Base-by-base conservation (phyloP, 163 green algal species). In the Chloromonas sp. region DNA sequence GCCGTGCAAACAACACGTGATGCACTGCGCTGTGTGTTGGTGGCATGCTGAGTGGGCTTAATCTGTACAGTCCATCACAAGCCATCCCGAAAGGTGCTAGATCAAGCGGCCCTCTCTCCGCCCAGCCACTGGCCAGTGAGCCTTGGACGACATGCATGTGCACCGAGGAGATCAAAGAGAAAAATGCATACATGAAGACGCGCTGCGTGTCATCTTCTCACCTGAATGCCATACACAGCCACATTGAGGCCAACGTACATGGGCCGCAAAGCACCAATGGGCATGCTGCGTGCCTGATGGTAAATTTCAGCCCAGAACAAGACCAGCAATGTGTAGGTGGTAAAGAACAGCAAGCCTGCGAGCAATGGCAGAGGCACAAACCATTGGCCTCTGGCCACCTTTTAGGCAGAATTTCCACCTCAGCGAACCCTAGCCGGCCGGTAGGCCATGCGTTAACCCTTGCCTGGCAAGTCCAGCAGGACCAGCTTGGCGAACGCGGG, bases 271-370 rank as follows among this genome's bases (percentile, higher is more conserved):
- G 87, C 89, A 1, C 86, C 88, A 0, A 92, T 97, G 11, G 97
- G 93, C 86, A 98, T 90, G 77, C 87, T 94, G 61, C 95, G 91
- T 0, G 97, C 97, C 87, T 99, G 96, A 85, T 98, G 95, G 88
- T 98, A 98, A 79, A 99, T 99, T 87, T 99, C 97, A 14, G 97
- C 97, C 96, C 96, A 99, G 86, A 99, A 99, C n/a, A 99, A 93
- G 74, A 99, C 94, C 78, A 99, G 92, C 80, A 99, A 92, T 0
- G 96, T 99, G 94, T 99, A 99, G 2, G 97, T 99, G 36, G 95
- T 97, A 91, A 99, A 99, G 91, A 99, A 99, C 14, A 99, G 90
- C 71, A 99, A 92, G 62, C 96, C 95, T 91, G 94, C 2, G 77
- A 14, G 62, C 2, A 1, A 61, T 58, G 1, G 0, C 15, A 79